These are phyloP conservation scores for Reticulascus tulasneorum DNA, from an alignment of 2,329 filamentous ascomycete species.

Conservation along the genomic window DNA sequence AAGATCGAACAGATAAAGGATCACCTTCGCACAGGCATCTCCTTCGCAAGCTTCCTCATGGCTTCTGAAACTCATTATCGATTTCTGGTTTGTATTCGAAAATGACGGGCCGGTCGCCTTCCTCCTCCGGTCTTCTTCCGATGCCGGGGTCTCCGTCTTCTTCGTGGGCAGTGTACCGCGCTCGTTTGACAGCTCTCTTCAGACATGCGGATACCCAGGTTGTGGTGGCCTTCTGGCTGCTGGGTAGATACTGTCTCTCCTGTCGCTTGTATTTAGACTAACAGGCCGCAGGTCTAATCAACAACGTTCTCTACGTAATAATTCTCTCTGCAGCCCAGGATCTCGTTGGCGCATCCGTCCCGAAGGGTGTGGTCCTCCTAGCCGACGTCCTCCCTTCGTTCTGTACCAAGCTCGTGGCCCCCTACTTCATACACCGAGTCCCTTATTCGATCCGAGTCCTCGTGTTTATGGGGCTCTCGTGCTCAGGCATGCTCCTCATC, in stretches of 20 bases:
- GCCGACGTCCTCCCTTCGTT: constrained; percentile 91
- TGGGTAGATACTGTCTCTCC: constrained; percentile 55
- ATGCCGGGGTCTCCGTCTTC: constrained; percentile 56
- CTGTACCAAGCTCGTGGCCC: constrained; percentile 78
- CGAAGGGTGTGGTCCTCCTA: constrained; percentile 89
- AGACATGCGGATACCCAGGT: constrained; percentile 67
- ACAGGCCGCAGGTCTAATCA: constrained; percentile 69
- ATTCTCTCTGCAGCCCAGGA: constrained; percentile 94
- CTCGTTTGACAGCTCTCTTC: constrained; percentile 60
- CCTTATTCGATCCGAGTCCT: constrained; percentile 75
- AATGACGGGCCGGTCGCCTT: constrained; percentile 35
- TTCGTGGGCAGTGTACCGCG: constrained; percentile 70
- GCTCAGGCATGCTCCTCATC: constrained; percentile 84
- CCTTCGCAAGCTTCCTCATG: no score
- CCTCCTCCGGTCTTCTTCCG: constrained; percentile 46
- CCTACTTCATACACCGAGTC: constrained; percentile 88
- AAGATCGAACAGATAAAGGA: no score
- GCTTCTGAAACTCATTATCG: no score
- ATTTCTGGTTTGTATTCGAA: no score
- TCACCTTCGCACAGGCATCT: no score
- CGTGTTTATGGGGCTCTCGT: constrained; percentile 70
- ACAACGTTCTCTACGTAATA: constrained; percentile 97
- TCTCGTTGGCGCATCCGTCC: constrained; percentile 83
- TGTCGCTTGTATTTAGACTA: not conserved
- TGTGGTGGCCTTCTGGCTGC: constrained; percentile 84